Evolutionary conservation across 108 stramenopile genomes (phyloP).

Genomic region (Cyclotella sp.): DNA sequence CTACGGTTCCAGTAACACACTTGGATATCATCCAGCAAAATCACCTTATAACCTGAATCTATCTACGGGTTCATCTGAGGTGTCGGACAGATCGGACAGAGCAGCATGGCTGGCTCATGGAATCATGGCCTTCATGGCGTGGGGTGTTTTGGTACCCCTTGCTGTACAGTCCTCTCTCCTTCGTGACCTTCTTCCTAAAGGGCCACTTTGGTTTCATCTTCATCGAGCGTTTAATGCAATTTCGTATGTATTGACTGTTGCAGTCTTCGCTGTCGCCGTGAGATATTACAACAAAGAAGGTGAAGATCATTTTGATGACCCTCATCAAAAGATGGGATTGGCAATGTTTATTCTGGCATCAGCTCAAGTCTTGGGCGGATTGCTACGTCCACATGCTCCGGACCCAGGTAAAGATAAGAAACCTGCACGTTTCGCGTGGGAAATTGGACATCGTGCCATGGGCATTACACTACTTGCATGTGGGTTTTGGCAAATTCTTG

Average conservation of each 20-base stretch:
- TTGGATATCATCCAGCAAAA: constrained; percentile 28
- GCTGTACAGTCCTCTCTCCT: constrained; percentile 64
- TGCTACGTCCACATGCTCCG: constrained; percentile 43
- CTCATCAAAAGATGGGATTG: constrained; percentile 50
- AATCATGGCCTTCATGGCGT: constrained; percentile 63
- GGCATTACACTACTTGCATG: constrained; percentile 28
- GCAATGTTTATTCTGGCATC: constrained; percentile 45
- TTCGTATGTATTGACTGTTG: constrained; percentile 30
- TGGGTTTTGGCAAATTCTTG: constrained; percentile 47
- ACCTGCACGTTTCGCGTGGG: constrained; percentile 29
- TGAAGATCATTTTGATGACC: constrained; percentile 15
- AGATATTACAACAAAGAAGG: constrained; percentile 24
- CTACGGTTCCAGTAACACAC: constrained; percentile 46
- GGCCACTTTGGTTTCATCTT: constrained; percentile 39
- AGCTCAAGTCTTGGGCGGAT: constrained; percentile 47
- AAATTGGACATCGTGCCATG: constrained; percentile 29
- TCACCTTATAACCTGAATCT: constrained; percentile 20
- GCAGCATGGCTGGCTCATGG: constrained; percentile 72
- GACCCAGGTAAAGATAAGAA: constrained; percentile 39
- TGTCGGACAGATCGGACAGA: constrained; percentile 2
- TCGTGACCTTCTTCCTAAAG: constrained; percentile 37
- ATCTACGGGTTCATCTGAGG: constrained; percentile 20
- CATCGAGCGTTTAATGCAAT: constrained; percentile 41
- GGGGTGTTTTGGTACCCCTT: constrained; percentile 67
- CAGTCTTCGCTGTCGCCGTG: constrained; percentile 41